Evolutionary conservation across 176 grass and related monocot species (phyloP), one percentile per base, ranked within the genome.

Genomic region (Cenchrus fungigraminus): DNA sequence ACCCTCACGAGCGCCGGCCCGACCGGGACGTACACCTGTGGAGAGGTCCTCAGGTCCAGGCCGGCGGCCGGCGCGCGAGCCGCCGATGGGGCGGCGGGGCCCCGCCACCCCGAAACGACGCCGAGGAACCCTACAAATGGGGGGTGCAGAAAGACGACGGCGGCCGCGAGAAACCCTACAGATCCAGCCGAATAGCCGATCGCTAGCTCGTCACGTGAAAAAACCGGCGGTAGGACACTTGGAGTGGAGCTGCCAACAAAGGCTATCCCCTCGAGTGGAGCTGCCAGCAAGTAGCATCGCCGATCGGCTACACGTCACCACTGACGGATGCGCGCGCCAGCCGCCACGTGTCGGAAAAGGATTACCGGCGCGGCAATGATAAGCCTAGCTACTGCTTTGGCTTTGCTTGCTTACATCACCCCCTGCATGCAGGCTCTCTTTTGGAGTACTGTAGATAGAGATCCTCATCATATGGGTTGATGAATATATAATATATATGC

Each of bases 41-140:
- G 76, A 74, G 15, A 67, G 74, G 54, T 87, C 86, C 73, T 76
- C 85, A 57, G 8, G n/a, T 25, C 14, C 55, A 15, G 6, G 6
- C 5, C 1, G 6, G 5, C 6, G 6, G 5, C 6, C 7, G 12
- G 2, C 28, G 29, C 44, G 67, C 6, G 12, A 15, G 72, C 9
- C 31, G 31, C 49, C 51, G 14, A 7, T 3, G n/a, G 14, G 25
- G 25, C 25, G 25, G 25, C 6, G 25, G 5, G 55, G 6, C 7
- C 56, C 56, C 3, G 15, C 3, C 52, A 8, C 12, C 52, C 52
- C 54, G 54, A 19, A 19, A 56, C 15, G 54, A 56, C 54, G 54
- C 5, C 15, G 54, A 56, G 54, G 54, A 17, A 56, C 54, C 54
- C 54, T 56, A 19, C 54, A 56, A 56, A 56, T 5, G 2, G 10